Conservation (phyloP, 1,284 basidiomycete genomes). For the Ceratobasidium sp. region DNA sequence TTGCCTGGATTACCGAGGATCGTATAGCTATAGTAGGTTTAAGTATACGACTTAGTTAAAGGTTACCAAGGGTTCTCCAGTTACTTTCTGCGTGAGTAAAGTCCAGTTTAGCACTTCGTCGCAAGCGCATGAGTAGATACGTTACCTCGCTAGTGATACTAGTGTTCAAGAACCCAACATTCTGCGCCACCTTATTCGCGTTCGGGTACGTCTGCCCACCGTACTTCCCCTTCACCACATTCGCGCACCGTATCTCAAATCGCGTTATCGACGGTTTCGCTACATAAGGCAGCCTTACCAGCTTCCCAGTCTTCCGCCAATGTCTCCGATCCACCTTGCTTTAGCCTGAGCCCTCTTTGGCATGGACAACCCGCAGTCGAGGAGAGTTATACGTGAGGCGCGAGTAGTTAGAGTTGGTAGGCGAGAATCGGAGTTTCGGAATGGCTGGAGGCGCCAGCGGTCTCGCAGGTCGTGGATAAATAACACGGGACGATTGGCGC, state of each 20-base stretch:
- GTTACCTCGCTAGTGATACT: constrained; percentile 43
- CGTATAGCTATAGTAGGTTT: constrained; percentile 34
- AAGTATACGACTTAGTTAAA: constrained; percentile 39
- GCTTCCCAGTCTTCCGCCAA: constrained; percentile 29
- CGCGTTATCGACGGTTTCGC: constrained; percentile 45
- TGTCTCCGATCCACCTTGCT: constrained; percentile 21
- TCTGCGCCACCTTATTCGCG: constrained; percentile 39
- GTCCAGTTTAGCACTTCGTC: background rate
- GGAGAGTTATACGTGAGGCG: constrained; percentile 41
- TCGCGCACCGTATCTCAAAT: constrained; percentile 41
- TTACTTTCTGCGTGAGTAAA: constrained; percentile 37
- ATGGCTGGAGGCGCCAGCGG: constrained; percentile 34
- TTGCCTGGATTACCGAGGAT: constrained; percentile 11
- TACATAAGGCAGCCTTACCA: constrained; percentile 40
- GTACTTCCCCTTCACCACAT: constrained; percentile 35
- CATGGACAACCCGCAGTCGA: constrained; percentile 44
- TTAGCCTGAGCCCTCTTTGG: constrained; percentile 42
- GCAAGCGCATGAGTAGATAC: background rate
- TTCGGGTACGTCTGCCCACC: constrained; percentile 44
- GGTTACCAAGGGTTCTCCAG: constrained; percentile 40
- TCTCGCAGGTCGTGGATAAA: constrained; percentile 41
- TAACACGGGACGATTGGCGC: constrained; percentile 44
- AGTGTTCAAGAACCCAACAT: constrained; percentile 41
- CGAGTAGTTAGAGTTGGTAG: constrained; percentile 45
- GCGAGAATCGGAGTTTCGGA: constrained; percentile 43